Evolutionary conservation across 1,139 yeast species (phyloP).

Genomic region (Candida dubliniensis): DNA sequence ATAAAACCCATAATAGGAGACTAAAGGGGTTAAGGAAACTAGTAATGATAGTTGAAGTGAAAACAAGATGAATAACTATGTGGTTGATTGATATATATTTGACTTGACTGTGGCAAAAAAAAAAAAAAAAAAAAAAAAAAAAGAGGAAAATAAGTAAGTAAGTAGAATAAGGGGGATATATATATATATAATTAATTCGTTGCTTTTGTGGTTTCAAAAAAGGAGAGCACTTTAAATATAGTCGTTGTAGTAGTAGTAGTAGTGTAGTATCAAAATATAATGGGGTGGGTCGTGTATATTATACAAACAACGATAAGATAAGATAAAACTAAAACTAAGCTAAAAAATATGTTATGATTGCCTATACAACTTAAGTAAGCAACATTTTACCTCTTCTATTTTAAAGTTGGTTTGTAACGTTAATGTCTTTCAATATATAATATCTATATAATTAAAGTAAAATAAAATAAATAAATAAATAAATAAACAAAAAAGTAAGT

Average conservation of each 20-base stretch:
- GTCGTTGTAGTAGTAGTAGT: too few species aligned
- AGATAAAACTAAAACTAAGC: neutral
- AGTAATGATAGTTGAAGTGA: neutral
- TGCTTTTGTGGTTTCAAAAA: too few species aligned
- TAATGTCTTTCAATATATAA: too few species aligned
- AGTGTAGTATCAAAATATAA: neutral
- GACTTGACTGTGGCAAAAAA: neutral
- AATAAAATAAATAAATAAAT: too few species aligned
- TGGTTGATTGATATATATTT: neutral
- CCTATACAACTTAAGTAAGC: neutral
- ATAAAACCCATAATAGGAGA: constrained; percentile 16
- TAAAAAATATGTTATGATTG: neutral
- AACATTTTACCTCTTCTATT: too few species aligned
- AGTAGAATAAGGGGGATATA: neutral
- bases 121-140: neutral
- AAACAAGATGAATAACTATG: neutral
- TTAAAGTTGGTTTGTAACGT: too few species aligned
- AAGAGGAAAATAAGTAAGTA: neutral
- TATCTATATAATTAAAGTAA: too few species aligned
- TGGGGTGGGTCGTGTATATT: neutral
- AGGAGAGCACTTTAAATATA: too few species aligned
- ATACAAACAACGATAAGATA: neutral
- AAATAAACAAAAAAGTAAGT: too few species aligned
- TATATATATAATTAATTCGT: neutral
- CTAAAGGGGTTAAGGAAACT: neutral